Evolutionary conservation across 345 rosid species (phyloP).

Genomic region (Aquilaria malaccensis): DNA sequence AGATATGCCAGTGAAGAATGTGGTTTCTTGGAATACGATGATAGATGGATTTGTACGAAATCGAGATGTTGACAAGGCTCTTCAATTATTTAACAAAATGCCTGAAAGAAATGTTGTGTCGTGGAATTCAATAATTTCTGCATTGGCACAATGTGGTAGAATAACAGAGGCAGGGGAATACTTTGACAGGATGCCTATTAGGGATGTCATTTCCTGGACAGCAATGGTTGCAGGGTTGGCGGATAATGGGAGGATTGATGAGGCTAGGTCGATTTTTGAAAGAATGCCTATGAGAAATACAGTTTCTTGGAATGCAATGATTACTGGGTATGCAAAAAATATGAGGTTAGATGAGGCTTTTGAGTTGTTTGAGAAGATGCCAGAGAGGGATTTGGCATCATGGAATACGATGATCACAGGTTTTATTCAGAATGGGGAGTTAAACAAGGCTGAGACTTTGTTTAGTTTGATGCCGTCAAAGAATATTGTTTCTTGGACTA

Average conservation of each 20-base stretch:
- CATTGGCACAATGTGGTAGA: slow-evolving; percentile 44
- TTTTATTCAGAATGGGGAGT: slow-evolving; percentile 40
- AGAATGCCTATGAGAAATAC: slow-evolving; percentile 53
- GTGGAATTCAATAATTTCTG: slow-evolving; percentile 50
- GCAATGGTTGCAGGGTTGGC: slow-evolving; percentile 53
- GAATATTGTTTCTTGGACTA: slow-evolving; percentile 73
- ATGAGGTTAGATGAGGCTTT: slow-evolving; percentile 49
- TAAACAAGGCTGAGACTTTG: slow-evolving; percentile 36
- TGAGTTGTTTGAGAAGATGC: slow-evolving; percentile 47
- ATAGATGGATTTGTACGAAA: slow-evolving; percentile 48
- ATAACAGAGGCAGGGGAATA: slow-evolving; percentile 45
- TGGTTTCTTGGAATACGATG: slow-evolving; percentile 75
- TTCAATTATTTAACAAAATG: slow-evolving; percentile 48
- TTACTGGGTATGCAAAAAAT: slow-evolving; percentile 62
- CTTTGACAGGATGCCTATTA: slow-evolving; percentile 46
- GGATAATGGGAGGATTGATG: slow-evolving; percentile 49
- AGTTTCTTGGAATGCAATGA: slow-evolving; percentile 73
- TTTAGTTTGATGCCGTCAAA: slow-evolving; percentile 46
- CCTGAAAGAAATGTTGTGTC: slow-evolving; percentile 59
- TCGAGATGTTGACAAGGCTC: slow-evolving; percentile 38
- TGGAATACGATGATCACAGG: slow-evolving; percentile 82
- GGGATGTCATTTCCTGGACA: slow-evolving; percentile 77
- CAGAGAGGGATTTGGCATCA: slow-evolving; percentile 50
- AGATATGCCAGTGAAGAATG: slow-evolving; percentile 57
- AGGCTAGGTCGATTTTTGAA: slow-evolving; percentile 51